These are phyloP conservation scores for Ceratocystis harringtonii DNA, from an alignment of 2,329 filamentous ascomycete genomes.

Conservation along the genomic window DNA sequence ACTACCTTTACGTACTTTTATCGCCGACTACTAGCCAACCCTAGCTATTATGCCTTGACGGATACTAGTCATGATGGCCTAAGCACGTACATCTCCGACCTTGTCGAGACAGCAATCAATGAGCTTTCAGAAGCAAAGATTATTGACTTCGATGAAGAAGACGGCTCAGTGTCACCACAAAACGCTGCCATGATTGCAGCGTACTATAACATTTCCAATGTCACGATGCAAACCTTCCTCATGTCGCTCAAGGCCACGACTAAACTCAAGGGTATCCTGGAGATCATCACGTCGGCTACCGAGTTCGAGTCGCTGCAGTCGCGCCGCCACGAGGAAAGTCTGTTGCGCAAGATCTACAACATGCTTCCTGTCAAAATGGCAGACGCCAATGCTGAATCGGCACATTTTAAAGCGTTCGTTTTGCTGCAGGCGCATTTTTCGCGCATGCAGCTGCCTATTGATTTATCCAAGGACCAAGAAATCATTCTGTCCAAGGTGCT, in stretches of 20 bases:
- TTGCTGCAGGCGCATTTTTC: constrained; percentile 94
- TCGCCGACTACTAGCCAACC: constrained; percentile 81
- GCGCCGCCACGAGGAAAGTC: constrained; percentile 74
- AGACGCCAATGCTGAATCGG: constrained; percentile 72
- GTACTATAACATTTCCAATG: constrained; percentile 98
- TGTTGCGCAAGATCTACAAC: constrained; percentile 86
- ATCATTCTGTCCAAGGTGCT: constrained; percentile 70
- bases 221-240: constrained; percentile 97
- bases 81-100: constrained; percentile 85
- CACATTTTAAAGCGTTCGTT: constrained; percentile 97
- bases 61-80: constrained; percentile 83
- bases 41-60: constrained; percentile 84
- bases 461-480: constrained; percentile 92
- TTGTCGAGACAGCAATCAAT: constrained; percentile 83
- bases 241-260: constrained; percentile 76
- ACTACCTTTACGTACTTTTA: constrained; percentile 98
- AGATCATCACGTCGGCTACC: constrained; percentile 91
- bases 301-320: constrained; percentile 95
- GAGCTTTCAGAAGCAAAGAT: constrained; percentile 88
- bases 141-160: constrained; percentile 87
- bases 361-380: constrained; percentile 91
- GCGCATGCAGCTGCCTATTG: constrained; percentile 87
- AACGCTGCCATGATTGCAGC: constrained; percentile 97
- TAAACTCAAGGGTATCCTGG: constrained; percentile 90
- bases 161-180: constrained; percentile 74